phyloP scores from a whole-genome alignment of 2,329 filamentous ascomycete genomes.

The Knufia fluminis region DNA sequence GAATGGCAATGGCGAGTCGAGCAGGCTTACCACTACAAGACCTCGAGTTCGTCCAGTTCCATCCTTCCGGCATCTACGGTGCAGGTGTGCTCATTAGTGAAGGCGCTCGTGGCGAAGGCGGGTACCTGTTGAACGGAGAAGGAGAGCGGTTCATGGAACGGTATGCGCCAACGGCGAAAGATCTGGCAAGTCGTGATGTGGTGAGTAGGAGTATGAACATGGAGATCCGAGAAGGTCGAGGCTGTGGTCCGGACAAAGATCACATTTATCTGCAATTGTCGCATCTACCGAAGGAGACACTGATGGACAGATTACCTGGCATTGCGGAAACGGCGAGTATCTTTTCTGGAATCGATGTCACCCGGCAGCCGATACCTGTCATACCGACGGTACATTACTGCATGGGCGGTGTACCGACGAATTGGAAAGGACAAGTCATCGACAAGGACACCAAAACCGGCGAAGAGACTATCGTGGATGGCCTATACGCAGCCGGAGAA shows the following conservation, averaged over 20 bases:
- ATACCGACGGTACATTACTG: conserved; percentile 89
- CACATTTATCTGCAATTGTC: conserved; percentile 88
- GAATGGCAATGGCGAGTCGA: conserved; percentile 87
- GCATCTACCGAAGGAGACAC: conserved; percentile 73
- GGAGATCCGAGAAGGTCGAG: conserved; percentile 83
- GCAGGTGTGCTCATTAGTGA: conserved; percentile 87
- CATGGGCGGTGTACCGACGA: conserved; percentile 89
- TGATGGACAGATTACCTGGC: conserved; percentile 80
- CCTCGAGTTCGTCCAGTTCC: conserved; percentile 90
- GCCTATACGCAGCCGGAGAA: conserved; percentile 82
- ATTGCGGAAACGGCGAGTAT: conserved; percentile 89
- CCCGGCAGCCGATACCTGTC: conserved; percentile 80
- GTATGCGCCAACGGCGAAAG: conserved; percentile 85
- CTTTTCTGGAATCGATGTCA: conserved; percentile 81
- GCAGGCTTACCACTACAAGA: conserved; percentile 87
- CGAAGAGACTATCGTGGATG: conserved; percentile 74
- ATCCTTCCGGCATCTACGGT: conserved; percentile 77
- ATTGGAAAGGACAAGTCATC: conserved; percentile 81
- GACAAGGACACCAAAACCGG: conserved; percentile 64
- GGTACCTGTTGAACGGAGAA: conserved; percentile 81
- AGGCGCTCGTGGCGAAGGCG: conserved; percentile 83
- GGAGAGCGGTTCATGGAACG: conserved; percentile 92
- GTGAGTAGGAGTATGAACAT: conserved; percentile 87
- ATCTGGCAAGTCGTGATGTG: conserved; percentile 80
- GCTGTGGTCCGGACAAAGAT: conserved; percentile 82